Evolutionary conservation across 2,329 filamentous ascomycete genomes (phyloP), one percentile per base, ranked within the genome.

Genomic region (Colletotrichum cordylinicola): DNA sequence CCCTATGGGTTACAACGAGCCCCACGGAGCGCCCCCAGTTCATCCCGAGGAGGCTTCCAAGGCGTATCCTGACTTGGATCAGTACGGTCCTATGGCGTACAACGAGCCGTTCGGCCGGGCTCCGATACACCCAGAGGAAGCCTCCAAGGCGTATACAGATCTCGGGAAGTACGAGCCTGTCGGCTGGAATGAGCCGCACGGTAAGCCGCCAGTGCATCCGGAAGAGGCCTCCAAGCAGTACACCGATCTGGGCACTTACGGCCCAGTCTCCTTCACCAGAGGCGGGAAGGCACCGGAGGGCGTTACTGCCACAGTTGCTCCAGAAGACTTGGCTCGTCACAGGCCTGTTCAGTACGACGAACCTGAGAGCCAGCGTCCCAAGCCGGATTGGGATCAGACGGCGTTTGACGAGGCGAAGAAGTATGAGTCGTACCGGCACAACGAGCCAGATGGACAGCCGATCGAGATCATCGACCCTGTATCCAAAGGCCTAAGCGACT

Each of bases 141-240:
- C 56, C 5, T 70, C 77, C n/a, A 77, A 77, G 55, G 56, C 43
- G 4, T 77, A 77, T 35, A 67, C 52, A 10, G 75, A 78, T n/a
- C 66, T 79, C 15, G 67, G 70, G 18, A 43, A 69, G n/a, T 79
- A 79, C 67, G 78, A 27, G 21, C 70, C 79, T 9, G 70, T 75
- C 16, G 55, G 75, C 9, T 79, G 80, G 56, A 76, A 82, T 15
- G 82, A 84, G 37, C 76, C 76, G 10, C 62, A 75, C 27, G 79
- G 78, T 12, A 61, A 71, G 67, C 77, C 77, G 15, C 75, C 76
- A 5, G 61, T 73, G 55, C 69, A 75, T 37, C 79, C 83, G 0
- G 83, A 85, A 55, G 84, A 85, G 73, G 81, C 79, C 3, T 84
- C 83, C 2, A 86, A 85, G 78, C 78, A 82, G 60, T 86, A 86